Evolutionary conservation across 2,329 filamentous ascomycete species (phyloP).

Genomic region (Phialophora chinensis): DNA sequence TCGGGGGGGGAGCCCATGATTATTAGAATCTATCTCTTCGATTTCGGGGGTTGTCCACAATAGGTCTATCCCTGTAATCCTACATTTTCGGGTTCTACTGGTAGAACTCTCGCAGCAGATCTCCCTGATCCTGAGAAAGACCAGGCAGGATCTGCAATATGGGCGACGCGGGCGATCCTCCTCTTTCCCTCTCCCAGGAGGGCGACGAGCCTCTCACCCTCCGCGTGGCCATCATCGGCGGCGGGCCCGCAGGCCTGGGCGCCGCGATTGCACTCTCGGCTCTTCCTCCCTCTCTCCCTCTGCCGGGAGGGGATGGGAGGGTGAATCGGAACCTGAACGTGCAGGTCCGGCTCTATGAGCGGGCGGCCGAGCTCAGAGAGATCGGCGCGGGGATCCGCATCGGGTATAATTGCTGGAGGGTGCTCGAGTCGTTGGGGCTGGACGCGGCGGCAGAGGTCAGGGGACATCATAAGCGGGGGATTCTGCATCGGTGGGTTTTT

Average conservation of each 20-base stretch:
- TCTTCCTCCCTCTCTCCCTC: conserved; percentile 32
- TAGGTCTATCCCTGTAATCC: too few relatives aligned
- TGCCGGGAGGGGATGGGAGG: background rate
- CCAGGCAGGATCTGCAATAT: background rate
- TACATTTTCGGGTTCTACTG: too few relatives aligned
- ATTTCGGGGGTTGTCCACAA: too few relatives aligned
- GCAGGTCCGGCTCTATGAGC: conserved; percentile 53
- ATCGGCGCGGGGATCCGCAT: conserved; percentile 58
- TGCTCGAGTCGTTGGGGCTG: conserved; percentile 53
- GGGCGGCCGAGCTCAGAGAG: conserved; percentile 53
- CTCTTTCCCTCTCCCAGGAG: background rate
- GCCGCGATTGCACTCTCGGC: conserved; percentile 54
- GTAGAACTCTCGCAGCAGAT: too few relatives aligned
- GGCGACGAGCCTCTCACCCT: background rate
- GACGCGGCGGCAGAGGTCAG: conserved; percentile 47
- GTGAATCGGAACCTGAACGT: conserved; percentile 48
- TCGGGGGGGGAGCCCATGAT: too few relatives aligned
- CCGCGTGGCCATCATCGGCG: conserved; percentile 49
- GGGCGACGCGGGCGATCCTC: background rate
- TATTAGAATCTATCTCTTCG: too few relatives aligned
- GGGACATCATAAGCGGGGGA: conserved; percentile 45
- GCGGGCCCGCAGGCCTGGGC: conserved; percentile 49
- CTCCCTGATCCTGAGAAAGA: too few relatives aligned
- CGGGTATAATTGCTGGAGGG: conserved; percentile 55
- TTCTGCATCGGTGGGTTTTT: conserved; percentile 41